A percentile compares a stretch with the other conserved stretches of the same genome.
These are phyloP conservation scores for Yamadazyma nakazawae DNA, from an alignment of 805 yeast genomes.

Conservation along the genomic window DNA sequence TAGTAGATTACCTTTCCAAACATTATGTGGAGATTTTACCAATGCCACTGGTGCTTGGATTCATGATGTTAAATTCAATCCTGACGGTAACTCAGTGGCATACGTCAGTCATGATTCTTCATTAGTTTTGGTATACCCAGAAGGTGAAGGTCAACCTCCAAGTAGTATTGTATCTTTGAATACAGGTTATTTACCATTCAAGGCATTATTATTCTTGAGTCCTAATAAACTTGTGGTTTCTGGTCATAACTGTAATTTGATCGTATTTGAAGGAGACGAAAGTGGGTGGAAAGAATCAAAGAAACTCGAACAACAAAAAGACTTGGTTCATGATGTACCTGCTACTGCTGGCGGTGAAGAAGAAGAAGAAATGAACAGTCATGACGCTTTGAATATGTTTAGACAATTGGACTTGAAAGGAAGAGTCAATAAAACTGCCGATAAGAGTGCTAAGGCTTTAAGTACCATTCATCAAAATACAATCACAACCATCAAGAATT, in stretches of 20 bases:
- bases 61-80: constrained; percentile 84
- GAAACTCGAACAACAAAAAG: constrained; percentile 51
- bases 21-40: constrained; percentile 77
- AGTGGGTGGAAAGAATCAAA: constrained; percentile 59
- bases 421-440: constrained; percentile 44
- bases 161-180: constrained; percentile 53
- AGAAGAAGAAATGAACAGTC: constrained; percentile 62
- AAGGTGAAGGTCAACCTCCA: constrained; percentile 64
- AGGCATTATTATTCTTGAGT: constrained; percentile 64
- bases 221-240: constrained; percentile 75
- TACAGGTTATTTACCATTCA: constrained; percentile 77
- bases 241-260: constrained; percentile 90
- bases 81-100: constrained; percentile 72
- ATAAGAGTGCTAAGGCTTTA: constrained; percentile 39
- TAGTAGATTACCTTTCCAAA: constrained; percentile 89
- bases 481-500: constrained; percentile 60
- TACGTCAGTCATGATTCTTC: constrained; percentile 85
- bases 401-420: constrained; percentile 96
- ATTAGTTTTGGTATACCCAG: constrained; percentile 76
- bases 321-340: constrained; percentile 46
- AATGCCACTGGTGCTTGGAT: constrained; percentile 81
- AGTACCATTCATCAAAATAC: constrained; percentile 90
- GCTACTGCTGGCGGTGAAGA: constrained; percentile 20
- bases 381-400: constrained; percentile 87
- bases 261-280: constrained; percentile 72